Evolutionary conservation across 345 rosid genomes (phyloP).

Genomic region (Citrus sinensis): DNA sequence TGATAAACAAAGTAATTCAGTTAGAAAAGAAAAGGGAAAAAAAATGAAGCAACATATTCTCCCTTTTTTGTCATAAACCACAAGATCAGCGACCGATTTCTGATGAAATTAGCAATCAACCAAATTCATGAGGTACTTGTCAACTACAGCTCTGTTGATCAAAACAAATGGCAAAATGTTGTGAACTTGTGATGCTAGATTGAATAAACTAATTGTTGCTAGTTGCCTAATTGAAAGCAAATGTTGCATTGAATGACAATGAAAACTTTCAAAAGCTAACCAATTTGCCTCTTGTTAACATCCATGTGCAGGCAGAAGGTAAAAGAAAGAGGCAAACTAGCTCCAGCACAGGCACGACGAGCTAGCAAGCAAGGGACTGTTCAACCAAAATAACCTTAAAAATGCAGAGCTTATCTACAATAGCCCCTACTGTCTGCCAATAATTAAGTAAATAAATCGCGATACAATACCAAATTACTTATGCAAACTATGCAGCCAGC

Average conservation of each 20-base stretch:
- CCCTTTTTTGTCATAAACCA: not conserved
- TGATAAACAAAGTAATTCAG: not conserved
- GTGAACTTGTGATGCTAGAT: not conserved
- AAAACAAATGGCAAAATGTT: not conserved
- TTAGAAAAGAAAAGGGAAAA: not conserved
- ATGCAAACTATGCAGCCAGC: not conserved
- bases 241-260: not conserved
- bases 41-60: not conserved
- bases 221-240: not conserved
- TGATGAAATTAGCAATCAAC: not conserved
- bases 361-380: conserved; percentile 1
- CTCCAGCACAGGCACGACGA: not conserved
- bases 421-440: conserved; percentile 15
- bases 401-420: conserved; percentile 16
- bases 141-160: not conserved
- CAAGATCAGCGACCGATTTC: not conserved
- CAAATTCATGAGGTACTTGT: not conserved
- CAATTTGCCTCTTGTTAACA: not conserved
- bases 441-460: not conserved
- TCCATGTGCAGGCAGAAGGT: not conserved
- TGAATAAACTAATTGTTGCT: not conserved
- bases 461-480: conserved; percentile 7
- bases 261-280: not conserved
- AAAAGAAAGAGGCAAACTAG: not conserved
- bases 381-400: conserved; percentile 9